A percentile compares a stretch with the other conserved stretches of the same genome.
Conservation (phyloP, 768 basidiomycete species). For the Rhizopogon vulgaris region DNA sequence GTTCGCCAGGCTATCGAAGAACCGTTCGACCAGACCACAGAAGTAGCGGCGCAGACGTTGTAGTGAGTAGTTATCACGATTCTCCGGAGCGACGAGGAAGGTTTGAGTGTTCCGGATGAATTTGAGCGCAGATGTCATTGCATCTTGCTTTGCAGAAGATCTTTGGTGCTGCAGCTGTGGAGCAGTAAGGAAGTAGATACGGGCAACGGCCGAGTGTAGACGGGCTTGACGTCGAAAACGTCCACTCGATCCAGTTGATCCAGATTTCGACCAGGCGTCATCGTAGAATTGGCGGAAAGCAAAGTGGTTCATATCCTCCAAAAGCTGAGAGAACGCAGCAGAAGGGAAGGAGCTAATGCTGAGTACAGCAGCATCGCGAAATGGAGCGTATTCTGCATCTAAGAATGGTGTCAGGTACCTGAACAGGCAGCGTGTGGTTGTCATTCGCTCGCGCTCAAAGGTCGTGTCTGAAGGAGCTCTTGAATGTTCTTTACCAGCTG, state of each 20-base stretch:
- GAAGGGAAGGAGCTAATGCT: slow-evolving; percentile 86
- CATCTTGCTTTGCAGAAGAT: slow-evolving; percentile 61
- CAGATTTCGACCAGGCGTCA: slow-evolving; percentile 45
- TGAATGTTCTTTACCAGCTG: slow-evolving; percentile 57
- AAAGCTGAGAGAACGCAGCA: slow-evolving; percentile 67
- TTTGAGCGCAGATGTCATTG: slow-evolving; percentile 74
- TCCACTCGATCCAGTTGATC: slow-evolving; percentile 37
- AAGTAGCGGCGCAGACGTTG: slow-evolving; percentile 86
- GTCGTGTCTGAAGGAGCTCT: slow-evolving; percentile 67
- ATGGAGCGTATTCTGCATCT: slow-evolving; percentile 76
- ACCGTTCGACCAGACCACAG: slow-evolving; percentile 80
- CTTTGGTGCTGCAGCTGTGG: slow-evolving; percentile 67
- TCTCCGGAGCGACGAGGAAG: slow-evolving; percentile 66
- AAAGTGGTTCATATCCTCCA: slow-evolving; percentile 79
- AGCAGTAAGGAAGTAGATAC: slow-evolving; percentile 84
- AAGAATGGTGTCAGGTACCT: slow-evolving; percentile 82
- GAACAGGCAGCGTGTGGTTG: slow-evolving; percentile 79
- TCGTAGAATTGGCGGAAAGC: slow-evolving; percentile 83
- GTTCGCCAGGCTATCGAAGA: slow-evolving; percentile 70
- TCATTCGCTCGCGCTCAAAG: slow-evolving; percentile 76
- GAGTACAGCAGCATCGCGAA: slow-evolving; percentile 81
- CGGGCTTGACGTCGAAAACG: slow-evolving; percentile 70
- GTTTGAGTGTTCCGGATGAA: slow-evolving; percentile 80
- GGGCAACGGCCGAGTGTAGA: slow-evolving; percentile 79
- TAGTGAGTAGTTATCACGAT: slow-evolving; percentile 68